Base-by-base conservation (phyloP, 352 stramenopile genomes). In the Blastocystis sp. region DNA sequence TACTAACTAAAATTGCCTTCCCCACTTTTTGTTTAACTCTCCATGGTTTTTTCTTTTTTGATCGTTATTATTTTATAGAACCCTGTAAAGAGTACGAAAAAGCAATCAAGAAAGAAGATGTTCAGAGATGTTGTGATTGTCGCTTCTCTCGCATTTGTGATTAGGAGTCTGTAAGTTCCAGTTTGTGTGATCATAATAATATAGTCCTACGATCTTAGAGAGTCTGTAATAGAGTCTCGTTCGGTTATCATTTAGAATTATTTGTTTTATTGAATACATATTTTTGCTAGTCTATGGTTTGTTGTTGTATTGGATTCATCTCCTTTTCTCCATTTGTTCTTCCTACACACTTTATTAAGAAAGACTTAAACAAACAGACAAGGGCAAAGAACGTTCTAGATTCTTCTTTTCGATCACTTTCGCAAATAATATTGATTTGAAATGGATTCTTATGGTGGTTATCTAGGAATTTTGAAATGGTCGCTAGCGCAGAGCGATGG, bases 401-500 rank as follows among this genome's bases (percentile, higher is more conserved):
- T 68, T 68, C 26, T 85, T 85, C 73, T 45, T 13, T 45, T 24
- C 34, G 59, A 37, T 43, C 4, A 34, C 30, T 34, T 34, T 34
- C 30, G 65, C 16, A 47, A 7, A 53, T 68, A 30, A 66, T 68
- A 41, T 30, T 85, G 30, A 54, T 78, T 53, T 78, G 39, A 56
- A 24, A 89, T 89, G 78, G 78, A 89, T 64, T 76, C 73, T 8
- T 89, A 89, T 54, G 66, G 39, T 55, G 59, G 59, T 41, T 89
- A 89, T 78, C 59, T 89, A 34, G 78, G 78, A 5, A 65, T 89
- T 64, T 43, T 89, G 45, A 89, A 89, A 78, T 89, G 78, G 78
- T 79, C 63, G 11, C 66, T 89, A 20, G 53, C 62, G 5, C 78
- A 89, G 30, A 89, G 59, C 41, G 78, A 89, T 45, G 78, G 78